Evolutionary conservation across 352 stramenopile species (phyloP).

Genomic region (Globisporangium sylvaticum): DNA sequence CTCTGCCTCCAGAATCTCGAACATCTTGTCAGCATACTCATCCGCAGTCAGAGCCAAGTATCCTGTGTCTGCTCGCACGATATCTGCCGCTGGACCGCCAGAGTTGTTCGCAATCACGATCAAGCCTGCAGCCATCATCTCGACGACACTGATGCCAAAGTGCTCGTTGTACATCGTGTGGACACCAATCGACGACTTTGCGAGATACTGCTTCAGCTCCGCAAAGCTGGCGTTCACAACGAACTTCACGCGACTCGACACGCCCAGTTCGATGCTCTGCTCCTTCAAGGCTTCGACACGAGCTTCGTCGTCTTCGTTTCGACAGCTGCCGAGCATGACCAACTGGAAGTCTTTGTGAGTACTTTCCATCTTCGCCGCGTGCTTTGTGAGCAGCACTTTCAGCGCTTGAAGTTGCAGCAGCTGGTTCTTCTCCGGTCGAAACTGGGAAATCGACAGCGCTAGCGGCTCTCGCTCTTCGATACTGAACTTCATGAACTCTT

Average conservation of each 20-base stretch:
- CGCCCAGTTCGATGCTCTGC: conserved; percentile 69
- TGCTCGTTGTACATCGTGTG: conserved; percentile 99
- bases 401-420: conserved; percentile 92
- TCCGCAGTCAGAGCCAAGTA: conserved; percentile 83
- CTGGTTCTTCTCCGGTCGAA: conserved; percentile 99
- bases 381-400: conserved; percentile 52
- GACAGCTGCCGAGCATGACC: conserved; percentile 94
- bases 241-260: conserved; percentile 90
- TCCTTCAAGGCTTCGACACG: conserved; percentile 86
- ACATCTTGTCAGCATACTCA: conserved; percentile 87
- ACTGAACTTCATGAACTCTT: conserved; percentile 65
- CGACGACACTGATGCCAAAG: conserved; percentile 99
- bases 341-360: conserved; percentile 82
- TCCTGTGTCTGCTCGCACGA: conserved; percentile 79
- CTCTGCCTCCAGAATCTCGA: conserved; percentile 42
- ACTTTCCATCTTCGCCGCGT: conserved; percentile 37
- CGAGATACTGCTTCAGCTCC: conserved; percentile 89
- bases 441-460: conserved; percentile 97
- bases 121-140: conserved; percentile 98
- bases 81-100: conserved; percentile 93
- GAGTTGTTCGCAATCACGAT: conserved; percentile 97
- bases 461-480: conserved; percentile 57
- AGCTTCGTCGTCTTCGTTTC: conserved; percentile 90
- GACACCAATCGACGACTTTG: conserved; percentile 88
- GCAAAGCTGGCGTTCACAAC: conserved; percentile 93